Evolutionary conservation across 441 rosid species (phyloP).

Genomic region (Eutrema salsugineum): DNA sequence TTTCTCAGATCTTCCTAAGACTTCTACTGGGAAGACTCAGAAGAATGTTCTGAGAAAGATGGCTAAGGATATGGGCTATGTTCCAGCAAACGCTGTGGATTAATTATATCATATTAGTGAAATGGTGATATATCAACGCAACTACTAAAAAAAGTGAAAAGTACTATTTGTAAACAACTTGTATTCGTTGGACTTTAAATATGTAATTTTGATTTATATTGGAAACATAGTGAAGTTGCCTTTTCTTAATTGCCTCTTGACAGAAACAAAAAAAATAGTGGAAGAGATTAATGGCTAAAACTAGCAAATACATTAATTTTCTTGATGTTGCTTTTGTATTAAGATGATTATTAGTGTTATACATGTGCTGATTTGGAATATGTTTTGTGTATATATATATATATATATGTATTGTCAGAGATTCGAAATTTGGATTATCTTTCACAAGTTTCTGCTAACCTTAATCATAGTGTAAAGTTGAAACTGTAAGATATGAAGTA

Average conservation of each 20-base stretch:
- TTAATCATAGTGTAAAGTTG: not conserved
- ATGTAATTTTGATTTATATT: not conserved
- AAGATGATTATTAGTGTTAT: too few species aligned
- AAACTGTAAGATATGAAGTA: not conserved
- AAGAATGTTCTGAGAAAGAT: slow-evolving; percentile 48
- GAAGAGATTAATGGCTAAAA: not conserved
- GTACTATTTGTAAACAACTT: not conserved
- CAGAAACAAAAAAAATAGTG: not conserved
- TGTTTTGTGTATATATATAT: too few species aligned
- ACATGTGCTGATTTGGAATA: too few species aligned
- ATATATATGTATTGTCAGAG: not conserved
- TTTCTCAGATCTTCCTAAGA: slow-evolving; percentile 55
- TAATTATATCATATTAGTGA: not conserved
- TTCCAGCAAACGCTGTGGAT: not conserved
- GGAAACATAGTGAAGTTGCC: not conserved
- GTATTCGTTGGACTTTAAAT: too few species aligned
- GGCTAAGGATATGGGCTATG: slow-evolving; percentile 40
- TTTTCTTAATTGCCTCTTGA: not conserved
- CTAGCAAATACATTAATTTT: too few species aligned
- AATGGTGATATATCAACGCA: not conserved
- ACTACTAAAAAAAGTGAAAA: not conserved
- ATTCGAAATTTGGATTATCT: not conserved
- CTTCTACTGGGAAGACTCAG: slow-evolving; percentile 54
- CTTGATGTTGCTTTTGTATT: too few species aligned
- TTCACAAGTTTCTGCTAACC: not conserved